Evolutionary conservation across 2,329 filamentous ascomycete genomes (phyloP), one percentile per base, ranked within the genome.

Genomic region (Trichoderma aggressivum): DNA sequence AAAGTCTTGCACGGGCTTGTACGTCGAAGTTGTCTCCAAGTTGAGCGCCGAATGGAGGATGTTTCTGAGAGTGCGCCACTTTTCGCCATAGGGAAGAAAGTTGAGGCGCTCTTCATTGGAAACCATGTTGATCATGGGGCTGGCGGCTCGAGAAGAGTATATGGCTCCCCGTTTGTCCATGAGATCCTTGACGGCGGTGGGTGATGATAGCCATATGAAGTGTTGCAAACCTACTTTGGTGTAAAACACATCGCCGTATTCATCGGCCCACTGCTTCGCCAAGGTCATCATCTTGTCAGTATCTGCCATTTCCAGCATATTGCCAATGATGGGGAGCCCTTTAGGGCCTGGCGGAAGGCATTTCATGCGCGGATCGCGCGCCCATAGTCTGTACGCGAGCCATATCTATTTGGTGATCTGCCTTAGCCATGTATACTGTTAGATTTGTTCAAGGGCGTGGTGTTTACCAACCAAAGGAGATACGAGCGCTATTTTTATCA

Each of bases 161-260:
- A 85, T 85, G 16, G 73, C 76, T 58, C 84, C 84, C 47, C 82
- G 78, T 71, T 85, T 84, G 69, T 88, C 87, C 3, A 88, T 72
- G 5, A 88, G 75, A 7, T 88, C 86, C 64, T 85, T 86, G 36
- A 88, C 81, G 0, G 81, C 82, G 65, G 80, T 72, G 32, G 83
- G 81, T 0, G 81, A 82, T 0, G 80, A 83, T 0, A 88, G 39
- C 0, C 88, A 83, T 18, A 88, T 78, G 73, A 86, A 76, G 7
- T 80, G 78, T 53, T 83, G 81, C 0, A 83, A 83, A 1, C 86
- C 86, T 0, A 87, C 77, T 1, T 87, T 85, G 3, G 88, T 77
- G 0, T 82, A 85, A 75, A 85, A 88, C 0, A 88, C 75, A 0
- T 85, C 84, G 0, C 86, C 79, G 56, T 88, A 88, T 74, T 86